A percentile compares a stretch with the other conserved stretches of the same genome.
These are phyloP conservation scores for Cladorrhinum samala DNA, from an alignment of 495 filamentous ascomycete genomes.

Conservation along the genomic window DNA sequence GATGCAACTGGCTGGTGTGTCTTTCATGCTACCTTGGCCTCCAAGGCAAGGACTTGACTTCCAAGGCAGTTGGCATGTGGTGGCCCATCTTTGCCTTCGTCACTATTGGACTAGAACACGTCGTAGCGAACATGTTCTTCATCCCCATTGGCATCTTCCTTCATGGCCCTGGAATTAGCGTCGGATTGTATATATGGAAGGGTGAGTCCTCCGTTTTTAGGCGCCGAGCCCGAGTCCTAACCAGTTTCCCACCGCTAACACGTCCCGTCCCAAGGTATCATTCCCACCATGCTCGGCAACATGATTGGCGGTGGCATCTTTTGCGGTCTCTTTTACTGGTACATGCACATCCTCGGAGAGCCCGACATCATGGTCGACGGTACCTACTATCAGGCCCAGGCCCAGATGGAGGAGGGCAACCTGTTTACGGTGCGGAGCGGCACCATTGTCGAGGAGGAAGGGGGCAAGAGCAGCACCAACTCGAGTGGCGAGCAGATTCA, in stretches of 20 bases:
- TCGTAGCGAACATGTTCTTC: conserved; percentile 62
- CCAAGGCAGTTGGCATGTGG: conserved; percentile 59
- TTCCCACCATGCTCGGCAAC: conserved; percentile 54
- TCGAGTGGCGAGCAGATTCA: conserved; percentile 2
- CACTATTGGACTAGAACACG: conserved; percentile 53
- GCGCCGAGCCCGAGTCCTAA: too few species aligned
- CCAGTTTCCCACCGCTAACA: too few species aligned
- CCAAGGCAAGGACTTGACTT: conserved; percentile 48
- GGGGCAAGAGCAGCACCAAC: conserved; percentile 2
- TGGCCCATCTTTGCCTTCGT: conserved; percentile 58
- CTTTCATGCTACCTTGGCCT: conserved; percentile 53
- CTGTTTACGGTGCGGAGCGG: conserved; percentile 3
- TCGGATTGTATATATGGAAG: conserved; percentile 59
- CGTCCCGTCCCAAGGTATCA: too few species aligned
- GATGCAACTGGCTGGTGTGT: conserved; percentile 61
- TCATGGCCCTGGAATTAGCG: conserved; percentile 41
- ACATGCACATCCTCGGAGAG: conserved; percentile 38
- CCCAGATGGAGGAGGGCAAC: conserved; percentile 3
- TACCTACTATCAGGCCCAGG: conserved; percentile 9
- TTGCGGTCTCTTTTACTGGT: conserved; percentile 46
- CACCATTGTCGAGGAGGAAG: not conserved
- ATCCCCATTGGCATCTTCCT: conserved; percentile 53
- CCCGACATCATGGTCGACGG: conserved; percentile 19
- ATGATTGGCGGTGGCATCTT: conserved; percentile 51
- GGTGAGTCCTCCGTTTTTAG: conserved; percentile 14